Conservation (phyloP, 805 yeast genomes). For the Candida chauliodis region DNA sequence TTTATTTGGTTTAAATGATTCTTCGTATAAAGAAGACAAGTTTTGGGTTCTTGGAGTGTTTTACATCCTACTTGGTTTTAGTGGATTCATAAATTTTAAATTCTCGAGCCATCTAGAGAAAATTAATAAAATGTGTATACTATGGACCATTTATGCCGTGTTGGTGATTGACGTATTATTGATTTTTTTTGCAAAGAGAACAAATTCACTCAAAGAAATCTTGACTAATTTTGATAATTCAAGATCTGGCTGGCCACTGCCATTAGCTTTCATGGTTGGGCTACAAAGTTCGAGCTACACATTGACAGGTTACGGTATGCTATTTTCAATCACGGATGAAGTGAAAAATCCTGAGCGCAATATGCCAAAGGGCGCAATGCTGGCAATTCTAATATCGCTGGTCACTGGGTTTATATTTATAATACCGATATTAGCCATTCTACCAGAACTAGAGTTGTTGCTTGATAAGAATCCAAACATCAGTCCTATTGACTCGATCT, state of each 20-base stretch:
- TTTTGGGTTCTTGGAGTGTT: constrained; percentile 56
- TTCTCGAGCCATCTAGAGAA: constrained; percentile 58
- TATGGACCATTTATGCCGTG: constrained; percentile 73
- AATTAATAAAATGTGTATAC: constrained; percentile 65
- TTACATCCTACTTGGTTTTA: constrained; percentile 51
- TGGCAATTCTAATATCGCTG: constrained; percentile 61
- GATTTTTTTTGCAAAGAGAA: constrained; percentile 53
- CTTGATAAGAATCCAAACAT: constrained; percentile 60
- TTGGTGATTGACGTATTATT: constrained; percentile 62
- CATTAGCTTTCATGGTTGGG: constrained; percentile 71
- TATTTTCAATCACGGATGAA: constrained; percentile 80
- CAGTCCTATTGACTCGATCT: constrained; percentile 76
- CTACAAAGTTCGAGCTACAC: constrained; percentile 77
- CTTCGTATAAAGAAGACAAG: constrained; percentile 54
- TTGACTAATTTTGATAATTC: constrained; percentile 67
- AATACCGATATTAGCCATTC: constrained; percentile 64
- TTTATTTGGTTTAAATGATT: constrained; percentile 58
- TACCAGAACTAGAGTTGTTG: constrained; percentile 60
- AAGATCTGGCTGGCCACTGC: constrained; percentile 72
- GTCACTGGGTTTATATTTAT: constrained; percentile 70
- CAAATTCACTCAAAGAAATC: constrained; percentile 57
- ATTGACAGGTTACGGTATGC: constrained; percentile 77
- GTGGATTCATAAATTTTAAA: constrained; percentile 61
- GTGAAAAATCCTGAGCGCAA: constrained; percentile 70
- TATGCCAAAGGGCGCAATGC: constrained; percentile 69